Conservation (phyloP, 768 basidiomycete species). For the Cystobasidium tubakii region DNA sequence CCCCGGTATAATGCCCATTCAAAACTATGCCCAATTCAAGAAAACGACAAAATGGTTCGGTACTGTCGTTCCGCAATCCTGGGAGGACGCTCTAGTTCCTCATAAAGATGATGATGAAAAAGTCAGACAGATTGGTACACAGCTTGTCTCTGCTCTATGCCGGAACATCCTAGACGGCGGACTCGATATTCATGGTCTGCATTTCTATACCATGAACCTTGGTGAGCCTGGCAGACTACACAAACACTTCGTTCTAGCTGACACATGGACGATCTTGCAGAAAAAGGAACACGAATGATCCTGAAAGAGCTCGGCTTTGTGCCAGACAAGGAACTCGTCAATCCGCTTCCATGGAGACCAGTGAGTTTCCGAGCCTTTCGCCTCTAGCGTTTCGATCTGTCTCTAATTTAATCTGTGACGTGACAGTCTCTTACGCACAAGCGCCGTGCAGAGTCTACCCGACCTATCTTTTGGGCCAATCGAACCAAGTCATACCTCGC, state of each 20-base stretch:
- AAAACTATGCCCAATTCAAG: conserved; percentile 86
- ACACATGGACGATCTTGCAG: conserved; percentile 46
- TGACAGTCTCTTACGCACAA: conserved; percentile 80
- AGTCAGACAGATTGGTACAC: conserved; percentile 93
- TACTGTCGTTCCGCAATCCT: conserved; percentile 63
- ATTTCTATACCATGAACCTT: conserved; percentile 92
- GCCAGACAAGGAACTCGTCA: conserved; percentile 79
- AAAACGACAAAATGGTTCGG: conserved; percentile 84
- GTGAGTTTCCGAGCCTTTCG: conserved; percentile 51
- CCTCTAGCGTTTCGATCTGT: conserved; percentile 34
- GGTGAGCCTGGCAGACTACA: not conserved
- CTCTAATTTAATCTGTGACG: conserved; percentile 40
- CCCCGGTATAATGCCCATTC: conserved; percentile 96
- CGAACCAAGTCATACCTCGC: conserved; percentile 88
- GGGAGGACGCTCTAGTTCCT: conserved; percentile 63
- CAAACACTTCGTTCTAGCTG: not conserved
- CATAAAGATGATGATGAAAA: conserved; percentile 87
- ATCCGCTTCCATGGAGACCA: conserved; percentile 95
- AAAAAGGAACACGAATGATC: conserved; percentile 92
- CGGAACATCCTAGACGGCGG: conserved; percentile 70
- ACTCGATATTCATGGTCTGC: conserved; percentile 78
- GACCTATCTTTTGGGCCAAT: conserved; percentile 99
- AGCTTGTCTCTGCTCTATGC: conserved; percentile 91
- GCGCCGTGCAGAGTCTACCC: conserved; percentile 81
- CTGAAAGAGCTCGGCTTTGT: conserved; percentile 85